A percentile compares a stretch with the other conserved stretches of the same genome.
Evolutionary conservation across 306 rosid species (phyloP).

Genomic region (Prunus salicina): DNA sequence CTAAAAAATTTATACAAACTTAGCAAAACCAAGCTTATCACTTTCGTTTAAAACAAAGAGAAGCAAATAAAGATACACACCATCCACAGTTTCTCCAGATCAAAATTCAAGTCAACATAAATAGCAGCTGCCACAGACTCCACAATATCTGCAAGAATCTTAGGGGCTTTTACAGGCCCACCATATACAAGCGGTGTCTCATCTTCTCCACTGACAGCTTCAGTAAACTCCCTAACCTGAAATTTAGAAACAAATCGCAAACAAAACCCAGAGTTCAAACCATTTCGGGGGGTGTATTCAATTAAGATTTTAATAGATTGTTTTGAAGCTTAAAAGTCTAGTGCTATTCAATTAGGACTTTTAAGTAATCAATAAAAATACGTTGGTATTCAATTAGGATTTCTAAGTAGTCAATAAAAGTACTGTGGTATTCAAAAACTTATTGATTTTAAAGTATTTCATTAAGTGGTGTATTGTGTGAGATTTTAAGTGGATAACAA

Average conservation of each 20-base stretch:
- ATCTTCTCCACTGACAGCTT: constrained; percentile 38
- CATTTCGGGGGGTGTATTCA: no score
- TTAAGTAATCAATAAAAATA: no score
- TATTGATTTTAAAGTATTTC: no score
- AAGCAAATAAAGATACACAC: constrained; percentile 34
- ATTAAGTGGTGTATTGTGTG: no score
- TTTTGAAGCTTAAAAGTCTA: no score
- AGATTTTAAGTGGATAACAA: no score
- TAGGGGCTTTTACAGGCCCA: constrained; percentile 73
- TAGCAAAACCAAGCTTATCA: not conserved
- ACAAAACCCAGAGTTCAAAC: not conserved
- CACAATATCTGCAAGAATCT: constrained; percentile 81
- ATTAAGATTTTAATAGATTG: no score
- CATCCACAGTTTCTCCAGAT: constrained; percentile 63
- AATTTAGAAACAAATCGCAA: not conserved
- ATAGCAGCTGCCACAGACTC: constrained; percentile 80
- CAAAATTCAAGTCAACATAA: constrained; percentile 52
- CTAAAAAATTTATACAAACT: not conserved
- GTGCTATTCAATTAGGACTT: no score
- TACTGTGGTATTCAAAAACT: no score
- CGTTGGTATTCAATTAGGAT: no score
- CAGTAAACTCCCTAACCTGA: constrained; percentile 51
- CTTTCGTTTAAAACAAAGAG: not conserved
- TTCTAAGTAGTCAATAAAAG: no score
- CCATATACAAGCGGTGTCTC: constrained; percentile 35